Evolutionary conservation across 495 filamentous ascomycete genomes (phyloP), one percentile per base, ranked within the genome.

Genomic region (Pyrenula aspistea): DNA sequence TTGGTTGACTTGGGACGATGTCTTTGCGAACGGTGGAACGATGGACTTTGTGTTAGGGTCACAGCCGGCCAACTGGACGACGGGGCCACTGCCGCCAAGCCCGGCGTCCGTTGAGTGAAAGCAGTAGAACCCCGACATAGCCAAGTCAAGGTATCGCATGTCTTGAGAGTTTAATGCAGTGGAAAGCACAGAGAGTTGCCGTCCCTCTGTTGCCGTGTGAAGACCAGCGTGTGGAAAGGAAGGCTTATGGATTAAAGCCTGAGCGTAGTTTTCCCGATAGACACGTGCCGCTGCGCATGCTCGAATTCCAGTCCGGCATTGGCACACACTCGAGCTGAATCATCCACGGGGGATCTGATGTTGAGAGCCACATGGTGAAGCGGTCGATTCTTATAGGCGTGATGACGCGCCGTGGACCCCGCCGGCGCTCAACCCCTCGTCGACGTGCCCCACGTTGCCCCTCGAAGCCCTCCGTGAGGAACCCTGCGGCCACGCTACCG

Each of bases 1-100:
- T 51, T 83, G 79, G 79, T 57, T 83, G 53, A 70, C 68, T 0
- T 81, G 76, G 75, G 64, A 78, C 24, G 78, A 83, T 56, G 61
- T 82, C 15, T 79, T 84, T 61, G 73, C 67, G 2, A 55, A 74
- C 12, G 79, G 81, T 12, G 80, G 78, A 0, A 78, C 60, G 10
- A 61, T 84, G 56, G 75, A 82, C 20, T 83, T 79, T 66, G 73
- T 75, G 53, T 64, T 83, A 25, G 79, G 77, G 10, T 49, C 57
- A 4, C 66, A 66, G 21, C 66, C 73, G 23, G 69, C 63, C 52
- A 61, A 69, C 51, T 82, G 78, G 77, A 73, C 72, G 25, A 73
- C 63, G 20, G 75, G 74, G 12, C 68, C 69, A 53, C 56, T 78
- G 57, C 80, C 79, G 0, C 79, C 80, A 19, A 82, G 76, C 66